Percentiles rank a stretch among this genome's conserved stretches.
These are phyloP conservation scores for Mucuna pruriens DNA, from an alignment of 306 rosid species.

Conservation along the genomic window DNA sequence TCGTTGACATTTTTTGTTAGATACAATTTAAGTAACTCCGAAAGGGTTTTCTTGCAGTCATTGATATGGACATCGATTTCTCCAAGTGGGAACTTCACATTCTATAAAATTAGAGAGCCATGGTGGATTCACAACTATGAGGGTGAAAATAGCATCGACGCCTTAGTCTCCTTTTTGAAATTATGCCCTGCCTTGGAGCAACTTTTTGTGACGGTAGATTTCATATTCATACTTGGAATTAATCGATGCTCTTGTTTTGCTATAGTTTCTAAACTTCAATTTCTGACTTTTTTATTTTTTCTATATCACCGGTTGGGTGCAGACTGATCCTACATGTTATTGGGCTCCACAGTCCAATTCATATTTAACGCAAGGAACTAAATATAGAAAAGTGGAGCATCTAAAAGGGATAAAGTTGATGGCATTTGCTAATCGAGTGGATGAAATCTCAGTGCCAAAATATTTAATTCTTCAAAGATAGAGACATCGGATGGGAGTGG, in stretches of 20 bases:
- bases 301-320: constrained; percentile 18
- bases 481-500: constrained; percentile 48
- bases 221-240: background rate
- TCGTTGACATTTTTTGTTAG: background rate
- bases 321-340: constrained; percentile 60
- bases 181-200: constrained; percentile 72
- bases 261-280: background rate
- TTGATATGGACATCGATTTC: constrained; percentile 75
- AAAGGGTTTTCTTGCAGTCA: constrained; percentile 46
- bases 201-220: constrained; percentile 56
- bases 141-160: constrained; percentile 47
- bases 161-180: constrained; percentile 60
- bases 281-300: background rate
- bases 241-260: background rate
- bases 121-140: constrained; percentile 67
- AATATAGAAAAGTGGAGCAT: constrained; percentile 43
- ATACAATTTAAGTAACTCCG: background rate
- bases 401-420: constrained; percentile 53
- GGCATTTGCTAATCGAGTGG: constrained; percentile 52
- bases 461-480: constrained; percentile 40
- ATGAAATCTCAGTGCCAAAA: constrained; percentile 45
- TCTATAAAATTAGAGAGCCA: constrained; percentile 68
- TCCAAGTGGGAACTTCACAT: constrained; percentile 53
- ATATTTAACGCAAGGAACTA: constrained; percentile 27
- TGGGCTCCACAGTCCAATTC: constrained; percentile 14